Evolutionary conservation across 2,329 filamentous ascomycete species (phyloP), one percentile per base, ranked within the genome.

Genomic region (Fusarium compactum): DNA sequence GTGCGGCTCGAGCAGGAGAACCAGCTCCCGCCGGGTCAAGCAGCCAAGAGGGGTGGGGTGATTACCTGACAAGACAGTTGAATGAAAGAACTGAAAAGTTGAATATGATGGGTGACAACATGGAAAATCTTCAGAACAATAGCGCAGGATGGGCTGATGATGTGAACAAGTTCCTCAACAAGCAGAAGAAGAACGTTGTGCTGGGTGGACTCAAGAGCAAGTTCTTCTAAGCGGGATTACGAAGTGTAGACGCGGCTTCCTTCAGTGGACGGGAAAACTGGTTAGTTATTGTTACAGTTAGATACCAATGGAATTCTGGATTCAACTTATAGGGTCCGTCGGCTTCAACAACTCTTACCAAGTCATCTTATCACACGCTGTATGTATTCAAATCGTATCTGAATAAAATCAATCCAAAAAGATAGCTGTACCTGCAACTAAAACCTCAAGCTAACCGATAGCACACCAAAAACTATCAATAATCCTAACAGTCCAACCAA

Each of bases 61-160:
- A 94, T 45, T 98, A 97, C 77, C 90, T 98, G 80, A 90, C 92
- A 12, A 87, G 95, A 38, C 93, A 97, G 79, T 81, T 99, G 47
- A 94, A 97, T 74, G 95, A 98, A 81, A 84, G 96, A 53, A 97
- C 96, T 1, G 94, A 98, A 82, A 94, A 91, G 76, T 83, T 99
- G 62, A 92, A 91, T 46, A 83, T 97, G 8, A 91, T 95, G 80
- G 92, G 91, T 4, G 95, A 98, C 75, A 90, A 85, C 50, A 94
- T 98, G 89, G 92, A 97, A 68, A 90, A 88, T 68, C 81, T 98
- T 65, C 91, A 95, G 76, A 87, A 94, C 74, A 91, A 91, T 72
- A 97, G 93, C 77, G 89, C 89, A 58, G 92, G 90, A 20, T 98
- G 94, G 90, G 91, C 94, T 16, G 89, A 94, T 32, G 95, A 97